Percentiles rank a stretch among this genome's conserved stretches.
Conservation (phyloP, 2,329 filamentous ascomycete genomes). For the Botrytis medusae region DNA sequence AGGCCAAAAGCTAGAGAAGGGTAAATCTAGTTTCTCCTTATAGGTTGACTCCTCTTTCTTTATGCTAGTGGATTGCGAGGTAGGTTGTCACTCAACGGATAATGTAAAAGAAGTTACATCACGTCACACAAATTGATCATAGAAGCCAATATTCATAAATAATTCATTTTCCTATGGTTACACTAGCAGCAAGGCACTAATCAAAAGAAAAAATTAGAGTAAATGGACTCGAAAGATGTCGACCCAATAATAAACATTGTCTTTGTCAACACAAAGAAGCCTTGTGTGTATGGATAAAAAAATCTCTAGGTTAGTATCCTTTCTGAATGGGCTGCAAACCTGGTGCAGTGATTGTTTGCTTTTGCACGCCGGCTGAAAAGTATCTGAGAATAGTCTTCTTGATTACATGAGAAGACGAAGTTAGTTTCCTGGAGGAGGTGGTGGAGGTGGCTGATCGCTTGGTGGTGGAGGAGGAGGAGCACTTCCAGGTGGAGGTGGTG, state of each 20-base stretch:
- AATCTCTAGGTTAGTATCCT: slow-evolving; percentile 16
- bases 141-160: background rate
- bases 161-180: slow-evolving; percentile 18
- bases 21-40: too few species aligned
- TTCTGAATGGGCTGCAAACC: background rate
- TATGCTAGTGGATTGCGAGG: too few species aligned
- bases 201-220: slow-evolving; percentile 1
- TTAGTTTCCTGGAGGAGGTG: slow-evolving; percentile 27
- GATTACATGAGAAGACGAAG: background rate
- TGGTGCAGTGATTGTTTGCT: background rate
- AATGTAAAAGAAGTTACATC: background rate
- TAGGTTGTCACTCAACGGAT: background rate
- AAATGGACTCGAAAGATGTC: background rate
- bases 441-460: slow-evolving; percentile 31
- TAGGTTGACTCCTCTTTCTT: too few species aligned
- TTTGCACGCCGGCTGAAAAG: background rate
- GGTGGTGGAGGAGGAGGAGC: slow-evolving; percentile 65
- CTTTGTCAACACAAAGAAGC: background rate
- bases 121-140: background rate
- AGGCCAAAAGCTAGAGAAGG: too few species aligned
- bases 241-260: background rate
- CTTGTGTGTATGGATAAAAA: background rate
- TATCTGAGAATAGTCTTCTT: background rate
- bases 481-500: slow-evolving; percentile 50
- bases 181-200: background rate